Percentiles rank a stretch among this genome's conserved stretches.
These are phyloP conservation scores for Ophiostoma novo-ulmi DNA, from an alignment of 2,329 filamentous ascomycete species.

Conservation along the genomic window DNA sequence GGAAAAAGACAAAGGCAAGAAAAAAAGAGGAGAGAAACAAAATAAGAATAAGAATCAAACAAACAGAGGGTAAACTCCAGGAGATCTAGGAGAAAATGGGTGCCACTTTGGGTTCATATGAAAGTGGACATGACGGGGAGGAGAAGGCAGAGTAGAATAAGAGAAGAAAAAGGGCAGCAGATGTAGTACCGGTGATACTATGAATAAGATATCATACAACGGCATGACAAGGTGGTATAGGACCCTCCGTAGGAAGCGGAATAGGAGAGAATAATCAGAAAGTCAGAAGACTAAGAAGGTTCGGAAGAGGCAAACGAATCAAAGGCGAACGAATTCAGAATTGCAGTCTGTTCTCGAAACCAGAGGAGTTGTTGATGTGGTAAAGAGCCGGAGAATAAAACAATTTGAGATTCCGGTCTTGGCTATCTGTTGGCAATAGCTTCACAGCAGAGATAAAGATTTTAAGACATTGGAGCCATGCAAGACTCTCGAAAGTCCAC, in stretches of 20 bases:
- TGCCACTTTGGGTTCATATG: background rate
- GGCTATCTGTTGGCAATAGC: no score
- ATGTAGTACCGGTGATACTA: background rate
- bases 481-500: background rate
- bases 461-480: no score
- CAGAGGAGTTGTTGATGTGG: background rate
- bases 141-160: constrained; percentile 1
- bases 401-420: background rate
- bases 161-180: background rate
- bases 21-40: constrained; percentile 2
- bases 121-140: constrained; percentile 2
- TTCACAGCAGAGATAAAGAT: no score
- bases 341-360: background rate
- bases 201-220: background rate
- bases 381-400: background rate
- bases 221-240: background rate
- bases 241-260: background rate
- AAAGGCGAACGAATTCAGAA: no score
- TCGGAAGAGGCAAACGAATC: no score
- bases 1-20: background rate
- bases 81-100: background rate
- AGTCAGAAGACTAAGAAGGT: no score
- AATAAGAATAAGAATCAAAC: background rate
- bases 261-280: background rate
- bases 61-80: background rate